A percentile compares a stretch with the other conserved stretches of the same genome.
Evolutionary conservation across 306 rosid species (phyloP).

Genomic region (Prunus padus): DNA sequence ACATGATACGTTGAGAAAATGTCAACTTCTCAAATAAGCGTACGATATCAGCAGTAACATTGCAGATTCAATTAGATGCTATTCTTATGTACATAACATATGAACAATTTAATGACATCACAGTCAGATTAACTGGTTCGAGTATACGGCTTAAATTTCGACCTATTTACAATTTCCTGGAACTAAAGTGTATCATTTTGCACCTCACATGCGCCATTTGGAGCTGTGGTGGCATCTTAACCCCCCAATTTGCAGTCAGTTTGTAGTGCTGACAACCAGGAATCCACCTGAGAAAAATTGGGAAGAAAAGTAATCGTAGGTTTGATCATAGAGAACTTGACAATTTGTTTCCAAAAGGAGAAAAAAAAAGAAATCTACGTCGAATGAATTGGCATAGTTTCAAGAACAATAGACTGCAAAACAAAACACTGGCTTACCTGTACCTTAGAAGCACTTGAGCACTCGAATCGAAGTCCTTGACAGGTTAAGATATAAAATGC

Average conservation of each 20-base stretch:
- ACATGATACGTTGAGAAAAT: too few species aligned
- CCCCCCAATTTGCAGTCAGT: constrained; percentile 53
- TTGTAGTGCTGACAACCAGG: constrained; percentile 67
- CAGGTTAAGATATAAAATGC: constrained; percentile 70
- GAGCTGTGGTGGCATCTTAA: constrained; percentile 26
- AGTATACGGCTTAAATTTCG: constrained; percentile 19
- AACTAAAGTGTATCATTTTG: constrained; percentile 22
- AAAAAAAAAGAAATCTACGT: background rate
- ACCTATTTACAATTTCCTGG: constrained; percentile 30
- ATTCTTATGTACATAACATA: constrained; percentile 8
- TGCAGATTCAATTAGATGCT: constrained; percentile 5
- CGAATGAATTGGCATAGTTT: background rate
- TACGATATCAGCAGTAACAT: background rate
- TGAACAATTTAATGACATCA: constrained; percentile 8
- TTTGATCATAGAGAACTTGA: background rate
- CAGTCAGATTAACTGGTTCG: constrained; percentile 6
- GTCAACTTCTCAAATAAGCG: background rate
- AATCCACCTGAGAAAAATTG: constrained; percentile 55
- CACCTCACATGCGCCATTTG: constrained; percentile 25
- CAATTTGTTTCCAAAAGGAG: background rate
- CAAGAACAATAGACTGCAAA: background rate
- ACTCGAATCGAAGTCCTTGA: constrained; percentile 79
- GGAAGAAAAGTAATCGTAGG: background rate
- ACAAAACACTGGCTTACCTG: constrained; percentile 45
- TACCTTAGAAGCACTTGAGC: constrained; percentile 69